Base-by-base conservation (phyloP, 768 basidiomycete genomes). In the Obba rivulosa region DNA sequence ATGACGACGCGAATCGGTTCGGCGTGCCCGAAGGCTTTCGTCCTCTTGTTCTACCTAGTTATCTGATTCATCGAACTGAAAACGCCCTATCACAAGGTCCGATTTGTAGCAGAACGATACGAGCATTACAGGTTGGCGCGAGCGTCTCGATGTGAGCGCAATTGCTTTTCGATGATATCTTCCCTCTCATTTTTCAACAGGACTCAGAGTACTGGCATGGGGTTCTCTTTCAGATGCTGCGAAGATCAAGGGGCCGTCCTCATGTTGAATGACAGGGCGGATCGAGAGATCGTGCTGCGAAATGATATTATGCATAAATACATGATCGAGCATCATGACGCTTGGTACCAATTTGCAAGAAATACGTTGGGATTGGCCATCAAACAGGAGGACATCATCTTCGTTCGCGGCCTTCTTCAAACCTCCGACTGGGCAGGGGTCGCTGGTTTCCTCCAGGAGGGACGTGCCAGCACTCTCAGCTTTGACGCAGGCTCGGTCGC, bases 171-270 rank as follows among this genome's bases (percentile, higher is more conserved):
- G 14, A 14, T 18, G 8, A 17, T 4, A 20, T 36, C 43, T 25
- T 9, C 17, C 23, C 45, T 14, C 20, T 13, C 13, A 24, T n/a
- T n/a, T n/a, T n/a, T n/a, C 17, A 14, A 31, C 28, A 43, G 25
- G 13, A 36, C 28, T 4, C 17, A 48, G 24, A 50, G 45, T 1
- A 45, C 40, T 10, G 54, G 52, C 3, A 47, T 39, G 1, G 52
- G 48, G 0, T 45, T 55, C 23, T 40, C 34, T 14, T 56, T 53
- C 45, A 20, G 48, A 3, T 62, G 58, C 47, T 9, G 23, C 13
- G 49, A 41, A 9, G 45, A 54, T 2, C 51, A 57, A 21, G 61
- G 61, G 25, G 61, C 55, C 1, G 37, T 59, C 18, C 36, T 58
- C 11, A 20, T 51, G 35, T 36, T 48, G 34, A 46, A 34, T 16